These are phyloP conservation scores for Silene latifolia DNA, from an alignment of 148 eudicot genomes.

Conservation along the genomic window DNA sequence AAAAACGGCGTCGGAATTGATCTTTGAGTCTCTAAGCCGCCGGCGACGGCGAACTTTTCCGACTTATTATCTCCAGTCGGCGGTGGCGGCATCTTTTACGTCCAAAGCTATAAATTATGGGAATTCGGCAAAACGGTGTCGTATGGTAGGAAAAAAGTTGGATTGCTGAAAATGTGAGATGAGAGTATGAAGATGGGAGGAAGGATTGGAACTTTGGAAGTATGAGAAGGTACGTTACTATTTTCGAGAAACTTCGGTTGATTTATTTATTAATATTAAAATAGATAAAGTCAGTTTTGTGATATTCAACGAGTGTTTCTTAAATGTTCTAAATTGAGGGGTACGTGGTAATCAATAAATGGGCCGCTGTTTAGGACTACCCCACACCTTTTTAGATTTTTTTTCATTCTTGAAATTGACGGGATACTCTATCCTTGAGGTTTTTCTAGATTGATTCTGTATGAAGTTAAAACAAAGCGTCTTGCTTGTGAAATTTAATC, in stretches of 20 bases:
- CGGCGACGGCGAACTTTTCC: conserved; percentile 31
- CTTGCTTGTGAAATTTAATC: too few species aligned
- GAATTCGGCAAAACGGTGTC: neutral
- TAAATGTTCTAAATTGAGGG: conserved; percentile 11
- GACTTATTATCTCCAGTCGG: conserved; percentile 40
- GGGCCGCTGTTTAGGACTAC: conserved; percentile 1
- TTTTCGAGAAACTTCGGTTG: conserved; percentile 50
- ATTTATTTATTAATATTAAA: neutral
- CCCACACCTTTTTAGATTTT: conserved; percentile 13
- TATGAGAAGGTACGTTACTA: conserved; percentile 45
- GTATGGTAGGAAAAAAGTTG: neutral
- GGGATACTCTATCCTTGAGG: neutral
- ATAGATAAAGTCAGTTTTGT: neutral
- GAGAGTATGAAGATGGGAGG: neutral
- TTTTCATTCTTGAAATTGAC: neutral
- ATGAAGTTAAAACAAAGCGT: too few species aligned
- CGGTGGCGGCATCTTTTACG: conserved; percentile 35
- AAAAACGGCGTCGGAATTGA: conserved; percentile 79
- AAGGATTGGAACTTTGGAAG: conserved; percentile 27
- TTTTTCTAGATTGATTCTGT: too few species aligned
- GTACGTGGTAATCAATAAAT: conserved; percentile 24
- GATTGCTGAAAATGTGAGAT: neutral
- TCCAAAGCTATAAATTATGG: neutral
- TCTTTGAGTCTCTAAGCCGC: conserved; percentile 40
- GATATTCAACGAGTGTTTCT: neutral